These are phyloP conservation scores for Aspergillus indologenus DNA, from an alignment of 495 filamentous ascomycete species.

Conservation along the genomic window DNA sequence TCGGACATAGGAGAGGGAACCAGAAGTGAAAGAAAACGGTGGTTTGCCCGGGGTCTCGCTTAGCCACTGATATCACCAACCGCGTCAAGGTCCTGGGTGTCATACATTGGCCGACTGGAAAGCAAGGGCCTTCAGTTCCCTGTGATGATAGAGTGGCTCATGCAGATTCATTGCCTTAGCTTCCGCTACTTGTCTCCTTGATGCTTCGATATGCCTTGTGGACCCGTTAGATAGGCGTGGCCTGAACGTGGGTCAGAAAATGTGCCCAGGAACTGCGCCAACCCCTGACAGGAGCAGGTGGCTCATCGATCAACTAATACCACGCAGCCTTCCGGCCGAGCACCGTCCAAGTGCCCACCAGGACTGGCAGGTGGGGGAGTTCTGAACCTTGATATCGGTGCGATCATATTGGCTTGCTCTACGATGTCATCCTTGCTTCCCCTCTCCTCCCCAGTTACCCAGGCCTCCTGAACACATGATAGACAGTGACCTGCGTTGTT, in stretches of 20 bases:
- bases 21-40: slow-evolving; percentile 10
- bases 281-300: slow-evolving; percentile 20
- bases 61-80: slow-evolving; percentile 37
- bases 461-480: slow-evolving; percentile 18
- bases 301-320: slow-evolving; percentile 14
- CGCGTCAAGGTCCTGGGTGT: slow-evolving; percentile 25
- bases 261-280: slow-evolving; percentile 20
- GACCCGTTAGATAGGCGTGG: slow-evolving; percentile 2
- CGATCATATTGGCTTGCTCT: slow-evolving; percentile 15
- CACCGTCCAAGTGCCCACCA: slow-evolving; percentile 13
- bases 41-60: slow-evolving; percentile 7
- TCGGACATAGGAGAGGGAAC: neutral
- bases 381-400: slow-evolving; percentile 12
- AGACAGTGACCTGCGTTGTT: slow-evolving; percentile 4
- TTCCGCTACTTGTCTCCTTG: slow-evolving; percentile 4
- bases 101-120: slow-evolving; percentile 18
- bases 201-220: slow-evolving; percentile 10
- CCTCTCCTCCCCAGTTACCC: slow-evolving; percentile 4
- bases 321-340: slow-evolving; percentile 8
- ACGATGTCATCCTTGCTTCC: slow-evolving; percentile 9
- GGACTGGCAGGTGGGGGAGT: slow-evolving; percentile 5
- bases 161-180: slow-evolving; percentile 23
- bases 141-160: slow-evolving; percentile 27
- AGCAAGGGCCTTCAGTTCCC: slow-evolving; percentile 10
- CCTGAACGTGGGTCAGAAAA: slow-evolving; percentile 17